A percentile compares a stretch with the other conserved stretches of the same genome.
These are phyloP conservation scores for Salvia hispanica DNA, from an alignment of 257 asterid species.

Conservation along the genomic window DNA sequence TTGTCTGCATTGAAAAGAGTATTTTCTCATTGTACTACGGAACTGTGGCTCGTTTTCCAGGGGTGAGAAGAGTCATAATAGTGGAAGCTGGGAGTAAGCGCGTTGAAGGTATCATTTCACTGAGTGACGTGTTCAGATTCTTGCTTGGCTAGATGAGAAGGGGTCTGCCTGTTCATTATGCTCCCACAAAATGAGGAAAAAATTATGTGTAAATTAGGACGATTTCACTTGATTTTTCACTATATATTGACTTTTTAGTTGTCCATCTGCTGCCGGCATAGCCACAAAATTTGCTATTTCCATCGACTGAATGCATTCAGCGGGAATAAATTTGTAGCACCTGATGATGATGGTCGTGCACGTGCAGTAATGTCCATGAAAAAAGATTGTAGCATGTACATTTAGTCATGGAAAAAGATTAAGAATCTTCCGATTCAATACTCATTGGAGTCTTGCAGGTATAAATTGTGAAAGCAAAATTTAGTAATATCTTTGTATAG, in stretches of 20 bases:
- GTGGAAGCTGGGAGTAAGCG: slow-evolving; percentile 85
- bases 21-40: not conserved
- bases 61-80: slow-evolving; percentile 67
- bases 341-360: slow-evolving; percentile 12
- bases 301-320: slow-evolving; percentile 9
- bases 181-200: slow-evolving; percentile 33
- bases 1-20: not conserved
- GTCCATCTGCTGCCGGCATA: slow-evolving; percentile 24
- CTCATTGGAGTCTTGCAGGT: not conserved
- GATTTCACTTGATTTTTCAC: slow-evolving; percentile 31
- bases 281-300: slow-evolving; percentile 22
- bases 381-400: slow-evolving; percentile 13
- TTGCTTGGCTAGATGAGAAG: slow-evolving; percentile 51
- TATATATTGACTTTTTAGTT: slow-evolving; percentile 24
- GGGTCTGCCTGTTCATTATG: slow-evolving; percentile 12
- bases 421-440: not conserved
- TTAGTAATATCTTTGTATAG: not conserved
- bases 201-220: slow-evolving; percentile 56
- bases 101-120: slow-evolving; percentile 69
- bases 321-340: slow-evolving; percentile 27
- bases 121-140: slow-evolving; percentile 67
- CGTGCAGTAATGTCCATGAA: slow-evolving; percentile 28
- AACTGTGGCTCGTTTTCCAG: slow-evolving; percentile 39
- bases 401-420: not conserved
- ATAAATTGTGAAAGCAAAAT: not conserved